Evolutionary conservation across 2,329 filamentous ascomycete genomes (phyloP), one percentile per base, ranked within the genome.

Genomic region (Capronia epimyces): DNA sequence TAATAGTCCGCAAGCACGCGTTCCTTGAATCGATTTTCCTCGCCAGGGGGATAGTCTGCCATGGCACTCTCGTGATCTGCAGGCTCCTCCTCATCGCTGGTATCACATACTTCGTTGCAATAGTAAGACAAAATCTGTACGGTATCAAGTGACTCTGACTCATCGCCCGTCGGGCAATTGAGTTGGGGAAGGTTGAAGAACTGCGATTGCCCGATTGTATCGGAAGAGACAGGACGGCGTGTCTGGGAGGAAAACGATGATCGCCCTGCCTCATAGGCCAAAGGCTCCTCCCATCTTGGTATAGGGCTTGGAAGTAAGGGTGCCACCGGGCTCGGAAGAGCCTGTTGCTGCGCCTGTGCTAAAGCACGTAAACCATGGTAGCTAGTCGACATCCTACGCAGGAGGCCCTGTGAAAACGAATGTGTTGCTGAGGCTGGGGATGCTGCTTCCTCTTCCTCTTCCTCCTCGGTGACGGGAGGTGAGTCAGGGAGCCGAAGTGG

Each of bases 61-160:
- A 27, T 10, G 5, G 10, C 5, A 10, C 24, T 27, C 10, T 27
- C 24, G 5, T 27, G 24, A 10, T 27, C 24, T 10, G 5, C 24
- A 27, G 10, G 24, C 24, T 27, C 24, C 10, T 32, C 7, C n/a
- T 32, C 22, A 15, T 43, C 20, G 10, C 22, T 34, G 21, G 37
- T 36, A 16, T 27, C 22, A 13, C 37, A 21, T 12, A 13, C 10
- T 9, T 56, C 49, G 39, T 52, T 42, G 42, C 46, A 52, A 31
- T 60, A 60, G 34, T 53, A 53, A n/a, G 56, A 55, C 21, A 60
- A 27, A 15, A 60, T 60, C 21, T 56, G 50, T 12, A 57, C 34
- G 34, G 52, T 56, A 20, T 57, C 47, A 13, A 58, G 34, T 12
- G 29, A 32, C 29, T 32, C 29, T 9, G 50, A 54, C 24, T 45